These are phyloP conservation scores for Barnettozyma vustinii DNA, from an alignment of 805 yeast species.

Conservation along the genomic window DNA sequence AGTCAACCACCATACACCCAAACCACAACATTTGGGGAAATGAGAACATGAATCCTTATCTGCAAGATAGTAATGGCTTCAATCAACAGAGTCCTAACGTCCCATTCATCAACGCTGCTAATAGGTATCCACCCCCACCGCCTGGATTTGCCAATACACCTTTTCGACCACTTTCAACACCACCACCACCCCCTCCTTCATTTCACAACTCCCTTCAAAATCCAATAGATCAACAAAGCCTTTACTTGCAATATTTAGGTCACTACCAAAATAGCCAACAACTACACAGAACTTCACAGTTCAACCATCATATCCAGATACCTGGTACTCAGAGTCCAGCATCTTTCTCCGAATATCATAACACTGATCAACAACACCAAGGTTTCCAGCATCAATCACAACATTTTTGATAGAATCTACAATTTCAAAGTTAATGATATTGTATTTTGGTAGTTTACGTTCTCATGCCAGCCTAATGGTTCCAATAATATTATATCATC, in stretches of 20 bases:
- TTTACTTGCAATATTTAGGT: slow-evolving; percentile 5
- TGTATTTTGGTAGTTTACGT: not conserved
- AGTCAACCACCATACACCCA: not conserved
- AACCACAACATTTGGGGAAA: slow-evolving; percentile 2
- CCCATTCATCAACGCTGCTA: not conserved
- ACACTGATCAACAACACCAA: not conserved
- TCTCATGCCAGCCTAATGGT: not conserved
- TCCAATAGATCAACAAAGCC: slow-evolving; percentile 2
- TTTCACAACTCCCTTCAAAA: not conserved
- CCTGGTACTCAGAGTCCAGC: slow-evolving; percentile 9
- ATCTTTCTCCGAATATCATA: not conserved
- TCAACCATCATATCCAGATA: slow-evolving; percentile 4
- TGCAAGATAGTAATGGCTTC: not conserved
- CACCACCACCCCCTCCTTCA: not conserved
- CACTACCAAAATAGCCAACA: slow-evolving; percentile 3
- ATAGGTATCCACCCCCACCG: not conserved
- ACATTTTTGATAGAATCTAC: not conserved
- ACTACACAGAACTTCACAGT: not conserved
- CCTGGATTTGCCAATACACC: not conserved
- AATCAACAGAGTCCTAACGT: not conserved
- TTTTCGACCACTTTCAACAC: not conserved
- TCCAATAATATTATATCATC: not conserved
- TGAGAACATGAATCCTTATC: slow-evolving; percentile 1
- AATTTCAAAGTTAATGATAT: not conserved
- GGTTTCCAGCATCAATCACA: not conserved